phyloP scores from a whole-genome alignment of 768 basidiomycete species.

The Phallus indusiatus region DNA sequence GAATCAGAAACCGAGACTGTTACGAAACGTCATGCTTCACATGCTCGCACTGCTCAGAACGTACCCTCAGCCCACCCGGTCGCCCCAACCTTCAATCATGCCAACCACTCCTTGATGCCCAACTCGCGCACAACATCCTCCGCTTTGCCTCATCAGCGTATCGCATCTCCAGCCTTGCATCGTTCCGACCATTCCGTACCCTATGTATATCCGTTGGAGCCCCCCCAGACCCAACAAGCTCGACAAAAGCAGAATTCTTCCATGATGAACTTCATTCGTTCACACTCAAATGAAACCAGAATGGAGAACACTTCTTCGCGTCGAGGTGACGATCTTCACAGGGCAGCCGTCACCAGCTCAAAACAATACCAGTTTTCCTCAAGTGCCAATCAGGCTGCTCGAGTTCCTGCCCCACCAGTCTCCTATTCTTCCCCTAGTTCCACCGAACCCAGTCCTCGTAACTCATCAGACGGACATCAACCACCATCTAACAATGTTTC shows the following conservation, averaged over 20 bases:
- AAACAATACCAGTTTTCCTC: not conserved
- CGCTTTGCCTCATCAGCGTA: not conserved
- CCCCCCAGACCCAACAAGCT: not conserved
- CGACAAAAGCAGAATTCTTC: not conserved
- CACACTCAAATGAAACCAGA: not conserved
- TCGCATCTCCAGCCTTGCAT: not conserved
- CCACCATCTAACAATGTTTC: not conserved
- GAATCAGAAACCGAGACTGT: constrained; percentile 6
- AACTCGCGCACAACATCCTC: not conserved
- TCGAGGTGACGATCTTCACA: not conserved
- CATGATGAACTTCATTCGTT: not conserved
- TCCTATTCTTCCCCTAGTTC: constrained; percentile 1
- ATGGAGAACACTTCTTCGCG: not conserved
- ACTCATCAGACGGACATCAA: constrained; percentile 4
- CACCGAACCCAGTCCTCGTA: constrained; percentile 4
- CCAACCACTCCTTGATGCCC: not conserved
- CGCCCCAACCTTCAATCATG: not conserved
- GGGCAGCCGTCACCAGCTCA: not conserved
- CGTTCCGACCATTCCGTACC: not conserved
- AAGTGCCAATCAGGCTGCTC: not conserved
- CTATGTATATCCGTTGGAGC: not conserved
- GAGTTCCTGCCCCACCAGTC: not conserved
- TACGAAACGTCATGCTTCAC: not conserved
- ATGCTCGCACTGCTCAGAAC: not conserved
- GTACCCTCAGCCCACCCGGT: not conserved